A percentile compares a stretch with the other conserved stretches of the same genome.
These are phyloP conservation scores for Camelina neglecta DNA, from an alignment of 345 rosid species.

Conservation along the genomic window DNA sequence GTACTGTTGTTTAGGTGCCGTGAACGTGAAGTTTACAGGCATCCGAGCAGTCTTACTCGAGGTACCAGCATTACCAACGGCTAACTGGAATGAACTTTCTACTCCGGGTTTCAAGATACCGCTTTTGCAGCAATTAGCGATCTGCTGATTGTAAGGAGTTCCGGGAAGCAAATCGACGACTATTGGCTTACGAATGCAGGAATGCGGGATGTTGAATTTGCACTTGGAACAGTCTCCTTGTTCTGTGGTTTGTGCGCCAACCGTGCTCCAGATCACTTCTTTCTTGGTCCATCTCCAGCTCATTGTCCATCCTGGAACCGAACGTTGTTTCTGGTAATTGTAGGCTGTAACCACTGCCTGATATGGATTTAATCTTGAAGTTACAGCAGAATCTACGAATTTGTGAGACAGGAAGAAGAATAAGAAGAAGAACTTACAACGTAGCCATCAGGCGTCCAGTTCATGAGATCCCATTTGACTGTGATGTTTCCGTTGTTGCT, in stretches of 20 bases:
- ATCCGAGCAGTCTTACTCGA: constrained; percentile 49
- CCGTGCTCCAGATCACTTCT: constrained; percentile 66
- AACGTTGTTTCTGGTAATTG: constrained; percentile 80
- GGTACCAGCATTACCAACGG: constrained; percentile 61
- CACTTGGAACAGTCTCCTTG: constrained; percentile 70
- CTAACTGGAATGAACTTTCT: constrained; percentile 60
- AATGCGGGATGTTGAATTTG: constrained; percentile 57
- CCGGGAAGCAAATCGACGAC: constrained; percentile 59
- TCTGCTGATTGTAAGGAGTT: constrained; percentile 60
- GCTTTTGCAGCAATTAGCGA: constrained; percentile 73
- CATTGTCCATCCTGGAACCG: constrained; percentile 69
- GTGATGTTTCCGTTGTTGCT: constrained; percentile 72
- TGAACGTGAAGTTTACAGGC: constrained; percentile 57
- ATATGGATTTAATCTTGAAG: constrained; percentile 4
- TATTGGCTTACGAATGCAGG: constrained; percentile 55
- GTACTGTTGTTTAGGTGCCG: constrained; percentile 71
- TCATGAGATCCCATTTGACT: constrained; percentile 84
- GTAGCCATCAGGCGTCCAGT: constrained; percentile 93
- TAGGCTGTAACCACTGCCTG: constrained; percentile 76
- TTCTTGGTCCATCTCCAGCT: constrained; percentile 71
- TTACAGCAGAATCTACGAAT: background rate
- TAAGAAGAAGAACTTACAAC: constrained; percentile 58
- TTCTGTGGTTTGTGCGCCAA: constrained; percentile 56
- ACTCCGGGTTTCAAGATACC: constrained; percentile 59
- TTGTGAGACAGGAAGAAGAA: background rate